Evolutionary conservation across 1,284 basidiomycete species (phyloP).

Genomic region (Fomitopsis palustris): DNA sequence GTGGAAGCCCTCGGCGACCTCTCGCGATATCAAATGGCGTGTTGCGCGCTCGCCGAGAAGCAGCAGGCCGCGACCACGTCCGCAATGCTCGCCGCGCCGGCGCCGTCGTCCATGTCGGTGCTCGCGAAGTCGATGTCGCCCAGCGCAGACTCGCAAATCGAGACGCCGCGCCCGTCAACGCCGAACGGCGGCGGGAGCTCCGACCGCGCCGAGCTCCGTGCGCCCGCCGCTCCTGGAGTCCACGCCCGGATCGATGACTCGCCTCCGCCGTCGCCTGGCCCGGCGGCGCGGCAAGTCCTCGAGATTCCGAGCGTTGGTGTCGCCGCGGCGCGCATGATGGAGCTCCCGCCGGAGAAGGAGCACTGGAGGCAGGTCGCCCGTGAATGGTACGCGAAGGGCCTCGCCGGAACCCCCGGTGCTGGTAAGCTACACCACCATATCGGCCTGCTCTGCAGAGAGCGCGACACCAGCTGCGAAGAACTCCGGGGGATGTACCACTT

Average conservation of each 20-base stretch:
- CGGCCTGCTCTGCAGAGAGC: slow-evolving; percentile 83
- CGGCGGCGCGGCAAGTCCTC: slow-evolving; percentile 5
- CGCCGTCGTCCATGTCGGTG: slow-evolving; percentile 16
- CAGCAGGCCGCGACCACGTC: slow-evolving; percentile 35
- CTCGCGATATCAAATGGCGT: slow-evolving; percentile 91
- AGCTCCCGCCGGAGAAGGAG: slow-evolving; percentile 88
- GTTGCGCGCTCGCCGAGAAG: slow-evolving; percentile 66
- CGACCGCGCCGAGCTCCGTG: slow-evolving; percentile 30
- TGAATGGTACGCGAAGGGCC: slow-evolving; percentile 90
- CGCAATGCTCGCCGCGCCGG: slow-evolving; percentile 37
- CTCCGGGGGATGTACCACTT: slow-evolving; percentile 91
- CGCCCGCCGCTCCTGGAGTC: slow-evolving; percentile 29
- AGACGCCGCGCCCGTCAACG: slow-evolving; percentile 18
- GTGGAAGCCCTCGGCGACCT: slow-evolving; percentile 96
- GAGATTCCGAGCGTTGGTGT: slow-evolving; percentile 75
- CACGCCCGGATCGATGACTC: slow-evolving; percentile 59
- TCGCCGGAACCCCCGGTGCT: slow-evolving; percentile 86
- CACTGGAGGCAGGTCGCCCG: slow-evolving; percentile 87
- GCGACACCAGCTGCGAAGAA: slow-evolving; percentile 85
- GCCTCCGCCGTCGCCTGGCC: slow-evolving; percentile 31
- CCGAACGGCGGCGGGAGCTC: slow-evolving; percentile 35
- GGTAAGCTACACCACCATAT: slow-evolving; percentile 94
- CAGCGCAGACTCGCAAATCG: slow-evolving; percentile 20
- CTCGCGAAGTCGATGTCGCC: not conserved
- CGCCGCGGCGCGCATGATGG: slow-evolving; percentile 82